Evolutionary conservation across 768 basidiomycete species (phyloP).

Genomic region (Hortiboletus campestris): DNA sequence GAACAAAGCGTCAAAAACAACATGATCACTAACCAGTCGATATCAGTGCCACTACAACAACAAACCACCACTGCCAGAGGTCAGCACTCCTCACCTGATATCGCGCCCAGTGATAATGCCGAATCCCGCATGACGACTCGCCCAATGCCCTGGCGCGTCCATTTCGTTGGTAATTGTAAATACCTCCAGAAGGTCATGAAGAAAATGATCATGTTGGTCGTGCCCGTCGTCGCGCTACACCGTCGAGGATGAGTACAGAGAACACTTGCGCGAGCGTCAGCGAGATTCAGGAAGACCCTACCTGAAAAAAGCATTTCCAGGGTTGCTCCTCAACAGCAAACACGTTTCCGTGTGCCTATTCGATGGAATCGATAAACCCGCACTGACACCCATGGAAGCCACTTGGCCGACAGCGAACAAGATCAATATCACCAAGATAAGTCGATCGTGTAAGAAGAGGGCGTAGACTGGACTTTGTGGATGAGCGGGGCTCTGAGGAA

Average conservation of each 20-base stretch:
- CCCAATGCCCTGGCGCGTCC: slow-evolving; percentile 1
- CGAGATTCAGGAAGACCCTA: background rate
- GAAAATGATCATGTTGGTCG: slow-evolving; percentile 8
- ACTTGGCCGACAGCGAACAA: slow-evolving; percentile 5
- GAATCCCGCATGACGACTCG: slow-evolving; percentile 19
- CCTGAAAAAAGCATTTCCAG: slow-evolving; percentile 21
- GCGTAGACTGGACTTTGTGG: slow-evolving; percentile 12
- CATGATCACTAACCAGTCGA: slow-evolving; percentile 8
- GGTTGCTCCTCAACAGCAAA: slow-evolving; percentile 9
- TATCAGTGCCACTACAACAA: background rate
- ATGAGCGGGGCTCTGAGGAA: background rate
- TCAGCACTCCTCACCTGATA: slow-evolving; percentile 10
- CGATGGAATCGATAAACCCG: slow-evolving; percentile 5
- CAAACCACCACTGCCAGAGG: background rate
- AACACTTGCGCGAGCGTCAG: too few species aligned
- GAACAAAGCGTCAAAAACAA: slow-evolving; percentile 20
- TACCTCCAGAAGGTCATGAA: slow-evolving; percentile 22
- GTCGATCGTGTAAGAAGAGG: slow-evolving; percentile 10
- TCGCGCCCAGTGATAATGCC: background rate
- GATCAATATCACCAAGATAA: slow-evolving; percentile 9
- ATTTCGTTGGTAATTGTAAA: slow-evolving; percentile 8
- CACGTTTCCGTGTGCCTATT: slow-evolving; percentile 15
- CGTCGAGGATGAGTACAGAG: background rate
- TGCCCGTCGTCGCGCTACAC: slow-evolving; percentile 18
- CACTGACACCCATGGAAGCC: slow-evolving; percentile 18